Conservation (phyloP, 495 filamentous ascomycete species). For the Talaromyces adpressus region DNA sequence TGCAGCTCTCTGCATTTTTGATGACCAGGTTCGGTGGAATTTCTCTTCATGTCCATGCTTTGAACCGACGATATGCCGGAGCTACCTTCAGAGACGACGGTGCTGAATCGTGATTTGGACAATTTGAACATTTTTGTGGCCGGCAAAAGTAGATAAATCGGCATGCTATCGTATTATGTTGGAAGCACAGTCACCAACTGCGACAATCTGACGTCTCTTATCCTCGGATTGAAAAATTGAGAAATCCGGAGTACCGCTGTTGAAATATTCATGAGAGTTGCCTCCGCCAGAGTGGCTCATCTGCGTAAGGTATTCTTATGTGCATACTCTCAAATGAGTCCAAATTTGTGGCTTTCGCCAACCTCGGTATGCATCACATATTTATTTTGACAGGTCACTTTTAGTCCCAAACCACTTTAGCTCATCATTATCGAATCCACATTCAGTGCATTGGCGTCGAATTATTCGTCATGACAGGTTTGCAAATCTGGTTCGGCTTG, state of each 20-base stretch:
- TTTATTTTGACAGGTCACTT: background rate
- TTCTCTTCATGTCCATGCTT: background rate
- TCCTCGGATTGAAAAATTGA: background rate
- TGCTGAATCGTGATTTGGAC: background rate
- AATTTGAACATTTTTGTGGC: slow-evolving; percentile 3
- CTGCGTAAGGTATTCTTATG: background rate
- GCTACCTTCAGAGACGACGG: background rate
- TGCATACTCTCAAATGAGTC: background rate
- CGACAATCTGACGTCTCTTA: background rate
- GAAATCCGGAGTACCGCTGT: background rate
- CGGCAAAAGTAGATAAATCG: background rate
- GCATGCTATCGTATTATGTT: background rate
- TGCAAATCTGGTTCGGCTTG: background rate
- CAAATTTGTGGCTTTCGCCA: background rate
- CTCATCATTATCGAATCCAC: background rate
- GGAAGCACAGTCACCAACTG: background rate
- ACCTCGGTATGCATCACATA: background rate
- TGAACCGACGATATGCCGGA: background rate
- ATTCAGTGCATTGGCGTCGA: background rate
- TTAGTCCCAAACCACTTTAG: background rate
- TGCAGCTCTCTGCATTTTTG: slow-evolving; percentile 14
- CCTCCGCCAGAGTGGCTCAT: background rate
- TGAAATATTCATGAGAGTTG: background rate
- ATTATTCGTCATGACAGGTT: background rate
- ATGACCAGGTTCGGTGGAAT: background rate